Base-by-base conservation (phyloP, 805 yeast genomes). In the Blastobotrys peoriensis region DNA sequence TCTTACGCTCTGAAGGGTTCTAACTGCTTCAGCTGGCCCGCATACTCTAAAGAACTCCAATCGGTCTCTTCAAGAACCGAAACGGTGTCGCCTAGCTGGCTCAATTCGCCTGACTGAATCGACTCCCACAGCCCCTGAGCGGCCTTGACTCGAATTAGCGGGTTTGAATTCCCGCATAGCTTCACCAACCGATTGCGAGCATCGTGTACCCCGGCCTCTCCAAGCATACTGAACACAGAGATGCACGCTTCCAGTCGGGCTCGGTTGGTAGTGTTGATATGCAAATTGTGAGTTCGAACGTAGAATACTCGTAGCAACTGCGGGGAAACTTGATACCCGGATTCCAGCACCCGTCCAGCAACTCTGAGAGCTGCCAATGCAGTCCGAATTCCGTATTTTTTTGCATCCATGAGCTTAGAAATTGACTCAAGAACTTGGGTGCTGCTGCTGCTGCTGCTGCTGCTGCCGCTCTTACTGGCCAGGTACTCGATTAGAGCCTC, bases 221-320 rank as follows among this genome's bases (percentile, higher is more conserved):
- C 40, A 36, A 44, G 23, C 13, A 35, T 28, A 18, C 33, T 10
- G 8, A 42, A 13, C 16, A 39, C 33, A 4, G 15, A 23, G 27
- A 79, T 55, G 0, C 73, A 71, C 10, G 66, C 52, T 0, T 59
- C 52, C 1, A 78, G 48, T 35, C 79, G 58, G 0, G 60, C 45
- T 5, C 65, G 37, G 41, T 68, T 69, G 3, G 67, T 56, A 1
- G 78, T 73, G 46, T 72, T 73, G 27, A 82, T 62, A 43, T 80
- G 82, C 27, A 78, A 58, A 55, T 82, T 82, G 63, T 70, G 78
- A 3, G 75, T 60, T 33, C 43, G 36, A 16, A 51, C 53, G 38
- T 34, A 54, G 5, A 54, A 41, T 23, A 78, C 62, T 1, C 75
- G 66, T 37, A 66, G 75, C 3, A 79, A 57, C 61, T 30, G 64